phyloP scores from a whole-genome alignment of 1,284 basidiomycete genomes.

The Ustilago trichophora region DNA sequence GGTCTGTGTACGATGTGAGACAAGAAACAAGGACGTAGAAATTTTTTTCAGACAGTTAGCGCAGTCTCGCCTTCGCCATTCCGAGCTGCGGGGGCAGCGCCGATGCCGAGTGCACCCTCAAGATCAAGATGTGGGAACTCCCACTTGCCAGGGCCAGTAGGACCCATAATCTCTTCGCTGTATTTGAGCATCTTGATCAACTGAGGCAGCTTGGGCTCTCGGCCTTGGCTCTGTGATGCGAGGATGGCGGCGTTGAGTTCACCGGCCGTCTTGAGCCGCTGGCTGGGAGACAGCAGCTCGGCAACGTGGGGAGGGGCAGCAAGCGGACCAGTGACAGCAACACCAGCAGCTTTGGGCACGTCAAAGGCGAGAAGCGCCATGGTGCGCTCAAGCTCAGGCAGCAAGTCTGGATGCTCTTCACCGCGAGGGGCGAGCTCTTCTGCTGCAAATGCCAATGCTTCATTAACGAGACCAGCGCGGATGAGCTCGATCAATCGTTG shows the following conservation, averaged over 20 bases:
- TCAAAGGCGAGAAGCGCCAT: slow-evolving; percentile 96
- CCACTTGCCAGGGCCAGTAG: slow-evolving; percentile 66
- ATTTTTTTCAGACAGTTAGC: slow-evolving; percentile 14
- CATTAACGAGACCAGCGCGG: slow-evolving; percentile 78
- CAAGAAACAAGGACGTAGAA: too few species aligned
- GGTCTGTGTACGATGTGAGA: too few species aligned
- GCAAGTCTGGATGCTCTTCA: slow-evolving; percentile 91
- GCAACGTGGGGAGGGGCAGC: slow-evolving; percentile 74
- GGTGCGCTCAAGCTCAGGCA: slow-evolving; percentile 88
- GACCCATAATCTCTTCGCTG: slow-evolving; percentile 83
- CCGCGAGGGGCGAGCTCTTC: slow-evolving; percentile 91
- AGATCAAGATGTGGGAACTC: slow-evolving; percentile 57
- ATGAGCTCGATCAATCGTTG: slow-evolving; percentile 95
- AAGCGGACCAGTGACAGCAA: slow-evolving; percentile 29
- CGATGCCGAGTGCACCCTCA: slow-evolving; percentile 36
- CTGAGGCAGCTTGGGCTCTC: slow-evolving; percentile 88
- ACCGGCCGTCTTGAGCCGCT: slow-evolving; percentile 86
- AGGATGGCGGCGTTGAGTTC: slow-evolving; percentile 95
- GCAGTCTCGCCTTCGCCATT: slow-evolving; percentile 14
- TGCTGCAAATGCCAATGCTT: slow-evolving; percentile 89
- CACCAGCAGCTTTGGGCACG: slow-evolving; percentile 28
- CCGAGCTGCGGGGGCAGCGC: slow-evolving; percentile 3
- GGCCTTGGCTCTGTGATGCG: slow-evolving; percentile 87
- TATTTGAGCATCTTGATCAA: slow-evolving; percentile 84
- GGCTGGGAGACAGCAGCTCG: slow-evolving; percentile 80